Evolutionary conservation across 2,329 filamentous ascomycete species (phyloP).

Genomic region (Chalara sp.): DNA sequence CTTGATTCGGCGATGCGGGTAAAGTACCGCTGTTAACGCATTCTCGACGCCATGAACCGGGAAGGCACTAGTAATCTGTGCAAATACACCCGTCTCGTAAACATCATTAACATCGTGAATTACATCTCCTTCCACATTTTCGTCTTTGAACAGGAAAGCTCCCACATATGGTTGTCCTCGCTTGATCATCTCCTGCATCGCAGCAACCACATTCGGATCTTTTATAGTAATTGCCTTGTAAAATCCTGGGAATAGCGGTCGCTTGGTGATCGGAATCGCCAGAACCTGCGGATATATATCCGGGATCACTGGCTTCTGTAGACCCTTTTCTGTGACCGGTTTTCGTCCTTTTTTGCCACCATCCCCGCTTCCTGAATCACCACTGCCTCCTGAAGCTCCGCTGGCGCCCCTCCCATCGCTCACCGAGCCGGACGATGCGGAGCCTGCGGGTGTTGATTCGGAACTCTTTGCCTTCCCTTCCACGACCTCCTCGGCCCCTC

Average conservation of each 20-base stretch:
- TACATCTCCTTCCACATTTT: constrained; percentile 86
- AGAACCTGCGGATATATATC: constrained; percentile 97
- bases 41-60: constrained; percentile 81
- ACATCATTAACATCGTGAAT: constrained; percentile 89
- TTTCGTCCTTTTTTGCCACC: constrained; percentile 68
- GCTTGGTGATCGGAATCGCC: constrained; percentile 90
- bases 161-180: constrained; percentile 95
- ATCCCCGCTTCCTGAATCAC: constrained; percentile 37
- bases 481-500: constrained; percentile 38
- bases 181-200: constrained; percentile 95
- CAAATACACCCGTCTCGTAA: constrained; percentile 93
- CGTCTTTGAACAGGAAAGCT: constrained; percentile 94
- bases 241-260: constrained; percentile 92
- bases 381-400: constrained; percentile 19
- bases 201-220: constrained; percentile 82
- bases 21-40: constrained; percentile 85
- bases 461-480: constrained; percentile 27
- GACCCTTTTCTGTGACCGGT: constrained; percentile 54
- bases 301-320: constrained; percentile 84
- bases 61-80: constrained; percentile 94
- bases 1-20: constrained; percentile 90
- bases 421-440: constrained; percentile 19
- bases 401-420: constrained; percentile 22
- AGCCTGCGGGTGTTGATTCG: constrained; percentile 15
- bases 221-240: constrained; percentile 98